Evolutionary conservation across 441 rosid genomes (phyloP).

Genomic region (Erodium trifolium): DNA sequence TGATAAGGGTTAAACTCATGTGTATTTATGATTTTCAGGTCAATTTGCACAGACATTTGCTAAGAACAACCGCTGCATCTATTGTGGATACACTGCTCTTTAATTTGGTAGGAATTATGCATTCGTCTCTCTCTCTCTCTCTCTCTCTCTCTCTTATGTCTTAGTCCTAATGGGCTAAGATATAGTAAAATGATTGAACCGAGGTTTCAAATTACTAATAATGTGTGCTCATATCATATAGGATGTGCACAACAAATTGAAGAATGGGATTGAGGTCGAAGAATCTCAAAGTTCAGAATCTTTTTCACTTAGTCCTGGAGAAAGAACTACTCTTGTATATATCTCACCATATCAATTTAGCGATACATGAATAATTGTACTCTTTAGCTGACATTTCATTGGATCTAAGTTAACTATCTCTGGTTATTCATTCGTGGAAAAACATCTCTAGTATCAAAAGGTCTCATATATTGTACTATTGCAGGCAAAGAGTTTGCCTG

Average conservation of each 20-base stretch:
- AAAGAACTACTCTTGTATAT: constrained; percentile 67
- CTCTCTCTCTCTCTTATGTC: neutral
- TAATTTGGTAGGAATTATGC: constrained; percentile 51
- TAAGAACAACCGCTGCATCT: constrained; percentile 72
- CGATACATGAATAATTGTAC: constrained; percentile 4
- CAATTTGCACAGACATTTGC: constrained; percentile 78
- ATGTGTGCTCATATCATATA: constrained; percentile 23
- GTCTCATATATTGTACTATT: neutral
- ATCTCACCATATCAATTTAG: constrained; percentile 9
- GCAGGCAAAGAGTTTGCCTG: constrained; percentile 77
- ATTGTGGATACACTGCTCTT: constrained; percentile 56
- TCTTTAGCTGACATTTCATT: neutral
- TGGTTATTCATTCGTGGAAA: neutral
- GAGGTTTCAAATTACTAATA: constrained; percentile 18
- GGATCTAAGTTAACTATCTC: no score
- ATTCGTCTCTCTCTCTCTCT: constrained; percentile 12
- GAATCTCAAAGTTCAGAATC: constrained; percentile 50
- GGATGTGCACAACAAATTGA: constrained; percentile 74
- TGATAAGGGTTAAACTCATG: constrained; percentile 18
- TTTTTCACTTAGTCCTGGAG: constrained; percentile 42
- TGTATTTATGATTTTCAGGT: constrained; percentile 44
- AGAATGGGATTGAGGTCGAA: constrained; percentile 64
- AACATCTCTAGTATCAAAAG: neutral
- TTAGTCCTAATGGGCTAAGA: constrained; percentile 14
- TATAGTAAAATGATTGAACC: constrained; percentile 12